Evolutionary conservation across 2,329 filamentous ascomycete genomes (phyloP), one percentile per base, ranked within the genome.

Genomic region (Phialophora expanda): DNA sequence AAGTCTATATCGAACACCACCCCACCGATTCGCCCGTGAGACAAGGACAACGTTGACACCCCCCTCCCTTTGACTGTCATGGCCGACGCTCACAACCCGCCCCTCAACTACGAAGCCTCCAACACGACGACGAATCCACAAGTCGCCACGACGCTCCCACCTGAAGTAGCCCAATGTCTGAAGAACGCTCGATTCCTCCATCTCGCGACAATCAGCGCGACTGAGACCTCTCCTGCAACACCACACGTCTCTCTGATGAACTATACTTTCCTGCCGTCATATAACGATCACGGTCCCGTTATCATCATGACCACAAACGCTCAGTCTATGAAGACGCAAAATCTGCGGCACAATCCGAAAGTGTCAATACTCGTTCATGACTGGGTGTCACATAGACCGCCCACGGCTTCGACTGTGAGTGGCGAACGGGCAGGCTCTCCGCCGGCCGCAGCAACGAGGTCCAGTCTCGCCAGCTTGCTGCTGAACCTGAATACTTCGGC

Each of bases 221-320:
- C 65, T 24, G 48, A 64, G 53, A 62, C 61, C 22, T 34, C 56
- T 22, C 88, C 88, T 73, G 85, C 90, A 72, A 90, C 95, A 74
- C 95, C 95, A 9, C 92, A 98, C 77, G 92, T 98, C 71, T 96
- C 93, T 44, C 87, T 99, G 70, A 99, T 99, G 95, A 97, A 96
- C 83, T 98, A 98, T 83, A 98, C 95, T 75, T 98, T 97, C 80
- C 90, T 99, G 24, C 90, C 93, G 46, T 62, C 54, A 44, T 70
- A 70, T 50, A 56, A 65, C 46, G 61, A 68, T 63, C 63, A 68
- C 28, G 79, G 82, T n/a, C 89, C 92, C n/a, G 90, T 93, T 70
- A 96, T 98, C 75, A 90, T 98, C 83, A 93, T 94, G 90, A 98
- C 95, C 63, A 96, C 90, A 3, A 88, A 93, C 73, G 86, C 90